Base-by-base conservation (phyloP, 257 asterid species). In the Lavandula angustifolia region DNA sequence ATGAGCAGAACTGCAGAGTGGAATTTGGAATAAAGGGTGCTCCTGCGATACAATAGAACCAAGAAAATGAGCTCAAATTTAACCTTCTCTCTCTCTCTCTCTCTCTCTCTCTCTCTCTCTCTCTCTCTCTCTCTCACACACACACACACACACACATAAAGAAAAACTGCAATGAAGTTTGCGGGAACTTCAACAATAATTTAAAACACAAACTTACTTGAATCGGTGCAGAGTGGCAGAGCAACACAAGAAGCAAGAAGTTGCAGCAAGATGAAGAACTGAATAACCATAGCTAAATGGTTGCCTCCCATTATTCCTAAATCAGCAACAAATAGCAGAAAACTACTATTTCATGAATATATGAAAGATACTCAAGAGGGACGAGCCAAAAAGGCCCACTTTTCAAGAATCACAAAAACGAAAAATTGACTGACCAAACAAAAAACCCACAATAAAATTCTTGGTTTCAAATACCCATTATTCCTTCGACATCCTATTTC, bases 191-290 rank as follows among this genome's bases (percentile, higher is more conserved):
- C 5, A 62, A 74, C 37, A 67, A 67, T 60, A 68, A 53, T 62
- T 69, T 18, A 18, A 47, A 54, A 27, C 14, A 7, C 43, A 64
- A 32, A 71, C 94, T 46, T 78, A 89, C 95, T 81, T 53, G 91
- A 87, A 77, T 87, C 84, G 54, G 78, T 79, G 51, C 96, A 89
- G 4, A 81, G 64, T 35, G 95, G 95, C 70, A 79, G 79, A 54
- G 89, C 78, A 74, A 31, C 52, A 46, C 62, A 78, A 78, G 77
- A 82, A 75, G 60, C 79, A 73, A 83, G 80, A 69, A 85, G 71
- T 77, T 74, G 76, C 73, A 89, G 75, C 78, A 83, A 71, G 58
- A 55, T 76, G 63, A 87, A 60, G 8, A 81, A 27, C 13, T 58
- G 61, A 67, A 80, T 10, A 37, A 72, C 13, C 58, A 68, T 70